Evolutionary conservation across 129 eudicot species (phyloP), one percentile per base, ranked within the genome.

Genomic region (Cynara cardunculus): DNA sequence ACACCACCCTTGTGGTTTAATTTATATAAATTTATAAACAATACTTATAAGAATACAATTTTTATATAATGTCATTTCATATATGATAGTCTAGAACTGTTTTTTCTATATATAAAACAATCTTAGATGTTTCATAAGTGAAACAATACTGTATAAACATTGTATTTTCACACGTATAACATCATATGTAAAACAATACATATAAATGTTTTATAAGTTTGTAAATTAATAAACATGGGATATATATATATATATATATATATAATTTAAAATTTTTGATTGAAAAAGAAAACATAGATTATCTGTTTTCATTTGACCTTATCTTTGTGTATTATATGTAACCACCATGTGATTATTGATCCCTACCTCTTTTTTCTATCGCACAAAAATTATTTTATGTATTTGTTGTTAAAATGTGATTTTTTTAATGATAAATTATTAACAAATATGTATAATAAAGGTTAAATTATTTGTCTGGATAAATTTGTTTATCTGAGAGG

Each of bases 261-360:
- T n/a, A n/a, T n/a, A n/a, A n/a, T 74, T 56, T 83, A 4, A 37
- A 62, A 24, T 25, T 53, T 77, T 77, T 71, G 13, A 56, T 28
- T 77, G 74, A 71, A 71, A 32, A 21, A 31, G 70, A 22, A 71
- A 30, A 19, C 22, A 19, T 35, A 3, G 3, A 25, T 68, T 67
- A 13, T 14, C 11, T 70, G 16, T 46, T 78, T 71, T 27, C 56
- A 70, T 49, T 79, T 49, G 76, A 31, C 69, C 19, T 70, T 70
- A 56, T 79, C 56, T 49, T 49, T n/a, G 16, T 69, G 69, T 69
- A 79, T 79, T 70, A 22, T 68, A 71, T 59, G 21, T 16, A 56
- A 56, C 76, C 71, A 53, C 76, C 71, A 70, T 79, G 82, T 79
- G 77, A 79, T 14, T 49, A 49, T 49, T 18, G 65, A 56, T 4